These are phyloP conservation scores for Trametes villosa DNA, from an alignment of 768 basidiomycete species.

Conservation along the genomic window DNA sequence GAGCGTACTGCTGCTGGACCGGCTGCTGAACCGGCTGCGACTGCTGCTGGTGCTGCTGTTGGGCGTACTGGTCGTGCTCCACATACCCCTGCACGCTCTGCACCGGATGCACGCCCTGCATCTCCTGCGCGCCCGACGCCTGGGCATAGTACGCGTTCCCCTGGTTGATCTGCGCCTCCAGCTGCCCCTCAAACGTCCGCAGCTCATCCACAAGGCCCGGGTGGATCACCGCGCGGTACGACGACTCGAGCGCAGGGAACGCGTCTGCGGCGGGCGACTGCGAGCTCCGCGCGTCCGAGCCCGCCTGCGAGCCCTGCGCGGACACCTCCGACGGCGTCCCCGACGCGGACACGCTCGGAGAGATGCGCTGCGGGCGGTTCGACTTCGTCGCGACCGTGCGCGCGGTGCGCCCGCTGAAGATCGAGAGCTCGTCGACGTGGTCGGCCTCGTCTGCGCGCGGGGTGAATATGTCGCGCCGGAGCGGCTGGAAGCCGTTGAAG, in stretches of 20 bases:
- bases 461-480: conserved; percentile 62
- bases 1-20: neutral
- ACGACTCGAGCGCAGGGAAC: conserved; percentile 25
- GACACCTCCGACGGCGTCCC: conserved; percentile 13
- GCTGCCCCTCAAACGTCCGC: conserved; percentile 33
- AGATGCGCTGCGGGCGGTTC: conserved; percentile 26
- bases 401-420: conserved; percentile 72
- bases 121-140: neutral
- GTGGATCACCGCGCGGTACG: conserved; percentile 33
- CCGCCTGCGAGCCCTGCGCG: conserved; percentile 4
- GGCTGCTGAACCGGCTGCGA: neutral
- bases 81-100: neutral
- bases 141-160: conserved; percentile 23
- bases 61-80: neutral
- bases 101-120: neutral
- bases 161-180: conserved; percentile 34
- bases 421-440: conserved; percentile 69
- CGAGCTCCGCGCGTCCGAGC: conserved; percentile 15
- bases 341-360: conserved; percentile 15
- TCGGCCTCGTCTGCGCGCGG: conserved; percentile 46
- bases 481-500: conserved; percentile 48
- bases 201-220: conserved; percentile 39
- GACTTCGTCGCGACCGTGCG: conserved; percentile 60
- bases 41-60: neutral
- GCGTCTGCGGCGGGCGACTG: conserved; percentile 16